Conservation (phyloP, 768 basidiomycete species). For the Nidularia pulvinata region DNA sequence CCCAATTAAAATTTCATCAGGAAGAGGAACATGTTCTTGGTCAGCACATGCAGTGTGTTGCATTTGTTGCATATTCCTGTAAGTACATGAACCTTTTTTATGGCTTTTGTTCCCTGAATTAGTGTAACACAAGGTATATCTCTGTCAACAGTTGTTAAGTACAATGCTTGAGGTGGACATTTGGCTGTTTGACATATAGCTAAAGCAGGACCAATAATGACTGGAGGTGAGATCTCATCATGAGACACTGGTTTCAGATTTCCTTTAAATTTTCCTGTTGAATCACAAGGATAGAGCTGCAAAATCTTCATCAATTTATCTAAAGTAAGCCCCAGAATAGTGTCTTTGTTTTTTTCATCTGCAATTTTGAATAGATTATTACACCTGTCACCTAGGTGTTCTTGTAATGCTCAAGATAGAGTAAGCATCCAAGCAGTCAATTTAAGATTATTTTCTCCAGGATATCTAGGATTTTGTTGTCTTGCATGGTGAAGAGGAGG, state of each 20-base stretch:
- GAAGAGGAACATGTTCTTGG: no score
- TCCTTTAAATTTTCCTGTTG: not conserved
- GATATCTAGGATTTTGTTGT: not conserved
- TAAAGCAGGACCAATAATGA: not conserved
- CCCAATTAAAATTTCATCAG: no score
- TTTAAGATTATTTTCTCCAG: not conserved
- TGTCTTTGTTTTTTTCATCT: not conserved
- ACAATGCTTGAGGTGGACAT: no score
- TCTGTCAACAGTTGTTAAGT: no score
- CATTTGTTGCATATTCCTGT: no score
- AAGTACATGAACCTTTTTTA: no score
- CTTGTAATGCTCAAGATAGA: not conserved
- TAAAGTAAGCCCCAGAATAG: not conserved
- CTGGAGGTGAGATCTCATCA: not conserved
- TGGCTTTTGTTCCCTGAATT: no score
- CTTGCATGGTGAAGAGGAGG: no score
- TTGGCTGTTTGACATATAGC: not conserved
- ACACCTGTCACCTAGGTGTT: not conserved
- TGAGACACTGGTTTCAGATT: not conserved
- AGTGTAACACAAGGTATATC: no score
- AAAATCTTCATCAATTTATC: not conserved
- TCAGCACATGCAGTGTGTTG: no score
- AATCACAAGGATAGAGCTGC: not conserved
- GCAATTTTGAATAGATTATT: not conserved
- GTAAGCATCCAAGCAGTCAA: not conserved